A percentile compares a stretch with the other conserved stretches of the same genome.
phyloP scores from a whole-genome alignment of 2,329 filamentous ascomycete species.

The Diatrype stigma region DNA sequence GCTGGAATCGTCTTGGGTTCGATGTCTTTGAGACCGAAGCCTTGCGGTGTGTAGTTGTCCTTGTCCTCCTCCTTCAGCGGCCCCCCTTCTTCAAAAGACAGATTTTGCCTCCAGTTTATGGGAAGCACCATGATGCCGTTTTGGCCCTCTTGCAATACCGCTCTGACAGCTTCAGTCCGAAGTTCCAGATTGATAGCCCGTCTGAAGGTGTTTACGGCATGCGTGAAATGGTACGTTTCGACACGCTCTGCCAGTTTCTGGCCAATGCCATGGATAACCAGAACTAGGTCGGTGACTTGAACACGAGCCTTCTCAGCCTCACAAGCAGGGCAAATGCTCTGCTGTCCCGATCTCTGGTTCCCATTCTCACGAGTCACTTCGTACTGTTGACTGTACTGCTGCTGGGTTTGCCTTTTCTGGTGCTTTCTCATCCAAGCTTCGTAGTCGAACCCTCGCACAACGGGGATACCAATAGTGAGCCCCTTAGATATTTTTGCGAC shows the following conservation, averaged over 20 bases:
- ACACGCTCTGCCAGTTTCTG: conserved; percentile 94
- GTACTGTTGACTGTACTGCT: conserved; percentile 20
- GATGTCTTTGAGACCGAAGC: conserved; percentile 74
- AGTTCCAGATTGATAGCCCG: conserved; percentile 83
- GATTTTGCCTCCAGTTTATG: conserved; percentile 85
- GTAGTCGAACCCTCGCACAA: conserved; percentile 86
- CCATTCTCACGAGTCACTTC: conserved; percentile 24
- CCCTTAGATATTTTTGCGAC: conserved; percentile 82
- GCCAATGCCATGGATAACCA: conserved; percentile 93
- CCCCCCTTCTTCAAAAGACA: conserved; percentile 81
- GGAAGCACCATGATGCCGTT: conserved; percentile 92
- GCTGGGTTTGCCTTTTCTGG: conserved; percentile 35
- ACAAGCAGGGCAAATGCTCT: conserved; percentile 52
- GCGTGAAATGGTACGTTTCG: conserved; percentile 95
- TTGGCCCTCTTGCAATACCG: conserved; percentile 69
- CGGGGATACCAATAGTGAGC: conserved; percentile 73
- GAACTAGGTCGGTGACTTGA: conserved; percentile 78
- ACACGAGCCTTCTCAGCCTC: conserved; percentile 58
- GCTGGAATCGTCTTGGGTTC: conserved; percentile 87
- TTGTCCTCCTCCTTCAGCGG: conserved; percentile 52
- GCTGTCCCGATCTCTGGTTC: conserved; percentile 11
- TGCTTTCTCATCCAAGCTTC: conserved; percentile 72
- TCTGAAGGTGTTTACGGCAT: conserved; percentile 88
- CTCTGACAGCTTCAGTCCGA: conserved; percentile 67
- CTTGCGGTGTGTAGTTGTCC: conserved; percentile 51